Base-by-base conservation (phyloP, 345 rosid genomes). In the Gossypium raimondii region DNA sequence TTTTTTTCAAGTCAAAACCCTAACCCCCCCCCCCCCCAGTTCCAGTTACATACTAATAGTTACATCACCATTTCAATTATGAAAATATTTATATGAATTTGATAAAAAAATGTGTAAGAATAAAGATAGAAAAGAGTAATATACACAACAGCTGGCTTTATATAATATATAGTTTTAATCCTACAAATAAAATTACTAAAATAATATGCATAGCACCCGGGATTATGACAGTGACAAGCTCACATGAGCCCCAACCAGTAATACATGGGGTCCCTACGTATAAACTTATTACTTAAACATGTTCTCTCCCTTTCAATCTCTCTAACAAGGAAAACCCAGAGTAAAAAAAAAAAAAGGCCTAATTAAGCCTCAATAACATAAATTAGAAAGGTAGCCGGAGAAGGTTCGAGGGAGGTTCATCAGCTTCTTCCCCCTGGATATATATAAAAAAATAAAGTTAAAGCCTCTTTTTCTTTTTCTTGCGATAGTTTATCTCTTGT, bases 161-260 rank as follows among this genome's bases (percentile, higher is more conserved):
- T 34, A 4, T 34, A 34, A 5, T 34, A 34, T 65, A 64, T 52
- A 48, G 38, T 73, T 78, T 74, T 73, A 61, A 27, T 6, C 41
- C 41, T 34, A 34, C 41, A 25, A 60, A 45, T 45, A 45, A 61
- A 60, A 29, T 7, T 11, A 76, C 1, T 14, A 59, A 50, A 67
- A 73, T 61, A 58, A 72, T 75, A 53, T 47, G 68, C 29, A 66
- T 77, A 79, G 45, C 81, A 78, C 80, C 77, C 74, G 77, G 81
- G 81, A 79, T 58, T 70, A 77, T 75, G 86, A 85, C 77, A 79
- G 63, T 73, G 87, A 84, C 90, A 77, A 76, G 85, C 76, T 83
- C 87, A 85, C 90, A 87, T 85, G 89, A 84, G 68, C 86, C 84
- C 83, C 83, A 84, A 76, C 87, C 88, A 84, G 81, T 82, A 73